Evolutionary conservation across 768 basidiomycete genomes (phyloP).

Genomic region (Glaciozyma martinii): DNA sequence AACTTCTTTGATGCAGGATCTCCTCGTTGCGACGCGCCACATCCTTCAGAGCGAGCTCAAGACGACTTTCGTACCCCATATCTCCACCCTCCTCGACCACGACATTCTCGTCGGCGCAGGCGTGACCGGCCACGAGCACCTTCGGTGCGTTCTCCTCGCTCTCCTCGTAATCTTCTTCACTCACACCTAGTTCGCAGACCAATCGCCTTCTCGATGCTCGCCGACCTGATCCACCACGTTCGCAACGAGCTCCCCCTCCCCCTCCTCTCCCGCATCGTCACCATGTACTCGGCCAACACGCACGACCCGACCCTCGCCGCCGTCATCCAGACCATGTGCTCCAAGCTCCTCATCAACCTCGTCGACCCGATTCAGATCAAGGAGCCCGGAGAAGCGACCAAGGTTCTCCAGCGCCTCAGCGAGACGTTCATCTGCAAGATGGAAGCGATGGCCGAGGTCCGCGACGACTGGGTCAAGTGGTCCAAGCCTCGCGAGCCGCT

Average conservation of each 20-base stretch:
- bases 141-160: slow-evolving; percentile 49
- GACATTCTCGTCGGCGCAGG: slow-evolving; percentile 76
- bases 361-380: slow-evolving; percentile 63
- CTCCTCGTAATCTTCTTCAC: slow-evolving; percentile 5
- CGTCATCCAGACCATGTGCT: slow-evolving; percentile 77
- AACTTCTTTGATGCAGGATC: slow-evolving; percentile 51
- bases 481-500: slow-evolving; percentile 25
- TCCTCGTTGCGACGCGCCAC: slow-evolving; percentile 86
- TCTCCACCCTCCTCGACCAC: slow-evolving; percentile 86
- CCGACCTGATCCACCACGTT: slow-evolving; percentile 87
- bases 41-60: slow-evolving; percentile 70
- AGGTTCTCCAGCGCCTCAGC: slow-evolving; percentile 64
- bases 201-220: slow-evolving; percentile 74
- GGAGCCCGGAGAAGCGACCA: slow-evolving; percentile 56
- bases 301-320: slow-evolving; percentile 76
- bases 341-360: slow-evolving; percentile 84
- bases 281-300: slow-evolving; percentile 75
- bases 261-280: slow-evolving; percentile 68
- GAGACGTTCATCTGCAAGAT: slow-evolving; percentile 77
- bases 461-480: slow-evolving; percentile 35
- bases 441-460: slow-evolving; percentile 62
- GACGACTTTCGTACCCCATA: slow-evolving; percentile 64
- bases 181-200: slow-evolving; percentile 45
- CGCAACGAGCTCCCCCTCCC: slow-evolving; percentile 66
- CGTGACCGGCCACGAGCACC: slow-evolving; percentile 71